Conservation (phyloP, 31 red algal species). For the Asparagopsis taxiformis region DNA sequence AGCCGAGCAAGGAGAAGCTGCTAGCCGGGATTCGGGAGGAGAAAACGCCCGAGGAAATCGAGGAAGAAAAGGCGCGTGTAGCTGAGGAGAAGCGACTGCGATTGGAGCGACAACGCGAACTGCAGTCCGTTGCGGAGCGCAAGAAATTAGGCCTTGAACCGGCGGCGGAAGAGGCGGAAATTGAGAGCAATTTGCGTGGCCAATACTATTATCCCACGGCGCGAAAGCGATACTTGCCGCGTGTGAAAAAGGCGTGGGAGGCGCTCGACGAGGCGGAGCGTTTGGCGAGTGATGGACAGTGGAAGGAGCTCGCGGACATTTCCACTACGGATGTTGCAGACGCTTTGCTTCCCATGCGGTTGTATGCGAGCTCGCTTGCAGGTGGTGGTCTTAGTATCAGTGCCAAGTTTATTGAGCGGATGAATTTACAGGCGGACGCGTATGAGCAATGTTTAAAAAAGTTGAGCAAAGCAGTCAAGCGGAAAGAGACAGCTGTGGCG, state of each 20-base stretch:
- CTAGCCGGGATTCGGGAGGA: conserved; percentile 36
- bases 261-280: conserved; percentile 27
- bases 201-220: conserved; percentile 81
- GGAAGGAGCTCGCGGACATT: conserved; percentile 37
- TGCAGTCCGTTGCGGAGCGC: conserved; percentile 36
- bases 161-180: conserved; percentile 27
- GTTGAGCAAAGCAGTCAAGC: conserved; percentile 55
- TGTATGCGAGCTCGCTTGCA: conserved; percentile 67
- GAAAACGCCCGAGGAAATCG: conserved; percentile 49
- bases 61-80: conserved; percentile 31
- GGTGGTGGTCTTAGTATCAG: conserved; percentile 66
- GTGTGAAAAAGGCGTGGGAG: conserved; percentile 56
- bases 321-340: conserved; percentile 17
- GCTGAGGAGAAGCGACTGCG: conserved; percentile 36
- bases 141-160: conserved; percentile 24
- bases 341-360: conserved; percentile 57
- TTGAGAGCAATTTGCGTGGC: conserved; percentile 71
- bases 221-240: conserved; percentile 68
- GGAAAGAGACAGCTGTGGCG: conserved; percentile 34
- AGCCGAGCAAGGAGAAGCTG: conserved; percentile 25
- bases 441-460: conserved; percentile 45
- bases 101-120: conserved; percentile 42
- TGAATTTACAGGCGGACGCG: conserved; percentile 50
- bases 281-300: conserved; percentile 16
- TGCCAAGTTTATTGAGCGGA: conserved; percentile 54